Base-by-base conservation (phyloP, 2,329 filamentous ascomycete genomes). In the Helotiales sp. region DNA sequence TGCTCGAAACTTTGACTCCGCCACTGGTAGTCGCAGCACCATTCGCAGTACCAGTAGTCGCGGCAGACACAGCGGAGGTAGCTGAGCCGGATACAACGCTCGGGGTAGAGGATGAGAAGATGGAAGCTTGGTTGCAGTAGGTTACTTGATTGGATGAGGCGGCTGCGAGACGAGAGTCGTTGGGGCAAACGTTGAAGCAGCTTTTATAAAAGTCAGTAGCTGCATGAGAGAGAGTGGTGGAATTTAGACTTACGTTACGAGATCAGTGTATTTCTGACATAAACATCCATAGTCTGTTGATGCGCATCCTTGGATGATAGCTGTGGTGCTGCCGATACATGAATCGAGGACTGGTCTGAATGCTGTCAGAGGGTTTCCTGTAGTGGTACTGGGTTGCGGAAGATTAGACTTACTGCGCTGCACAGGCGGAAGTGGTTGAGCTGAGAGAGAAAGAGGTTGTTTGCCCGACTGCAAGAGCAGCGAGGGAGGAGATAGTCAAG, bases 171-270 rank as follows among this genome's bases (percentile, higher is more conserved):
- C 70, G 71, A 15, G 74, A 61, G 66, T 80, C 76, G 63, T 75
- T 71, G 52, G 84, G 83, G 75, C 85, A 87, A 76, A 85, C 84
- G 76, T 81, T 81, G 75, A 85, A 87, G 79, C 85, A 87, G 30
- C 78, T 80, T n/a, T 58, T 38, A 31, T 30, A 29, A 15, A 24
- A 9, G 27, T 33, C 27, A 36, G 52, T 13, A 19, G 22, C 22
- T 10, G 19, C 6, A 3, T 53, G 17, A 8, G 24, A 29, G 3
- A 19, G 25, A 19, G 8, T 3, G 8, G 40, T 3, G 12, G 24
- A 31, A 24, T 8, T 29, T 17, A 30, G n/a, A 64, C 72, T 54
- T 68, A 79, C 78, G 77, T 81, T 63, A 81, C 64, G 33, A 83
- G 74, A 53, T 81, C 76, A 34, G 69, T 78, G 70, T 80, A 82